Conservation (phyloP, 805 yeast genomes). For the Saccharomycopsis fibuligera region DNA sequence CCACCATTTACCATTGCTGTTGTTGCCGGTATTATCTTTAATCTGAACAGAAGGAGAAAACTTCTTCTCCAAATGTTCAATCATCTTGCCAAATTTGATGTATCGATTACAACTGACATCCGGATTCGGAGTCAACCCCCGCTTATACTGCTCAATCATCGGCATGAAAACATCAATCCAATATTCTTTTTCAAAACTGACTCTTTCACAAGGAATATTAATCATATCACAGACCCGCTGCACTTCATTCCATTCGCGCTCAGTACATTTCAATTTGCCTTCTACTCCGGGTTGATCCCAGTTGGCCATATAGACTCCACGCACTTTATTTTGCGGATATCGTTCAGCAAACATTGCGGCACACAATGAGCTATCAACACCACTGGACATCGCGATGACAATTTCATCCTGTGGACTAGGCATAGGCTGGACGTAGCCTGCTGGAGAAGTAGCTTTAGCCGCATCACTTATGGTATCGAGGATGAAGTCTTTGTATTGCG, state of each 20-base stretch:
- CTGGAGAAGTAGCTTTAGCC: background rate
- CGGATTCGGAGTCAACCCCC: conserved; percentile 89
- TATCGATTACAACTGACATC: conserved; percentile 82
- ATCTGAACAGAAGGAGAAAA: conserved; percentile 24
- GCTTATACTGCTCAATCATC: conserved; percentile 66
- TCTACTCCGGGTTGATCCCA: too few relatives aligned
- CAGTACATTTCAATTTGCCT: conserved; percentile 68
- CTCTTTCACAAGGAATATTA: conserved; percentile 63
- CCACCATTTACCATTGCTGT: conserved; percentile 53
- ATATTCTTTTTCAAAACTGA: conserved; percentile 83
- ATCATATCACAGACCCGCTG: conserved; percentile 53
- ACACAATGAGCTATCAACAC: conserved; percentile 90
- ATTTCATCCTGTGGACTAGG: conserved; percentile 56
- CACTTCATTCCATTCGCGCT: conserved; percentile 85
- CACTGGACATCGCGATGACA: conserved; percentile 90
- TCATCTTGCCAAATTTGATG: conserved; percentile 80
- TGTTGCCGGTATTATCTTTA: conserved; percentile 12
- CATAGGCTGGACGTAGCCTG: conserved; percentile 29
- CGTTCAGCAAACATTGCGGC: conserved; percentile 61
- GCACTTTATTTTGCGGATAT: conserved; percentile 47
- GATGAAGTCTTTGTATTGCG: too few relatives aligned
- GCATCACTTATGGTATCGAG: too few relatives aligned
- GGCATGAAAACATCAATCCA: conserved; percentile 93
- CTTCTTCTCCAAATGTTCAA: conserved; percentile 42
- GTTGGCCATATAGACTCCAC: conserved; percentile 90